phyloP scores from a whole-genome alignment of 2,329 filamentous ascomycete genomes.

The Gaeumannomyces tritici region DNA sequence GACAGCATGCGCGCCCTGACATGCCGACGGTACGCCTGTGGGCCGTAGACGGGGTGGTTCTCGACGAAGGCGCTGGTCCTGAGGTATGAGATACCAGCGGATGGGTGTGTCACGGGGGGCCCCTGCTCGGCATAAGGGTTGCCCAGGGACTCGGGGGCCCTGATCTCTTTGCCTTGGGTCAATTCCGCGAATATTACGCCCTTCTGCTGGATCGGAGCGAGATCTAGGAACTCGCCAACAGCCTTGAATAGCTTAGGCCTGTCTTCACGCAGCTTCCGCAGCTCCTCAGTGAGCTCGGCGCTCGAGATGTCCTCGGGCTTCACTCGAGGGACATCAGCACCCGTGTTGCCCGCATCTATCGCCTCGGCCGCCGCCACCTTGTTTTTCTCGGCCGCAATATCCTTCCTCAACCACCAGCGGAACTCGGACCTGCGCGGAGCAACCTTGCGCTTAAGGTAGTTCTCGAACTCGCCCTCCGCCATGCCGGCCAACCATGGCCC shows the following conservation, averaged over 20 bases:
- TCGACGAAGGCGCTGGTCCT: conserved; percentile 44
- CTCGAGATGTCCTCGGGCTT: conserved; percentile 34
- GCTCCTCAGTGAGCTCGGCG: conserved; percentile 38
- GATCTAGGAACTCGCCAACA: conserved; percentile 52
- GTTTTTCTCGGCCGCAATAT: conserved; percentile 37
- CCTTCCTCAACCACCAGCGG: conserved; percentile 38
- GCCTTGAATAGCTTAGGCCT: conserved; percentile 39
- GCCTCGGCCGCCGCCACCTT: conserved; percentile 24
- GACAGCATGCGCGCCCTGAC: conserved; percentile 35
- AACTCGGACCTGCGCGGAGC: conserved; percentile 45
- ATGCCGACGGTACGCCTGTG: conserved; percentile 39
- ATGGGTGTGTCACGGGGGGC: conserved; percentile 52
- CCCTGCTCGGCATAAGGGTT: conserved; percentile 42
- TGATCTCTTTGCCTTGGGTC: conserved; percentile 11
- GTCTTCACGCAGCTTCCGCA: conserved; percentile 43
- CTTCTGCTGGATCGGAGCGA: conserved; percentile 38
- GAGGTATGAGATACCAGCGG: conserved; percentile 52
- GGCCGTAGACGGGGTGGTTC: conserved; percentile 53
- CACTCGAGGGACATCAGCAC: conserved; percentile 11
- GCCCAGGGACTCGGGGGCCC: conserved; percentile 14
- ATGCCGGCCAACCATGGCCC: conserved; percentile 59
- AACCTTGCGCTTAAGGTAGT: conserved; percentile 44
- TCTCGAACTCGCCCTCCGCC: conserved; percentile 48
- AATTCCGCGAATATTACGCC: conserved; percentile 2
- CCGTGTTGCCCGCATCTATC: conserved; percentile 24